phyloP scores from a whole-genome alignment of 1,139 yeast species.

The Taphrina flavorubra region DNA sequence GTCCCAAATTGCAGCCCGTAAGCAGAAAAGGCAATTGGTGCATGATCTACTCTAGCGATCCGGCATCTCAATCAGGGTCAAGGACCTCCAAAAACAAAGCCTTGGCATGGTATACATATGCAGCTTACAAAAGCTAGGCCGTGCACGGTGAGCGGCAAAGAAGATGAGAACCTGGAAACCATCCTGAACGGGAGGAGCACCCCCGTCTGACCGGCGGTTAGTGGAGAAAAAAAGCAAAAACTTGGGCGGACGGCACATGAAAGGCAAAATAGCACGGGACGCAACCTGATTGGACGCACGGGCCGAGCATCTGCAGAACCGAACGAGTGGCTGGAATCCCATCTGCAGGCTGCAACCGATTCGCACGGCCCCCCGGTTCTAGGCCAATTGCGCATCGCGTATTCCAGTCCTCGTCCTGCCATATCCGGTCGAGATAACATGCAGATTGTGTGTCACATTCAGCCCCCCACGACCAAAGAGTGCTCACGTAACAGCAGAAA shows the following conservation, averaged over 20 bases:
- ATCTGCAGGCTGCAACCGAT: not conserved
- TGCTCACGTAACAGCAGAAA: conserved; percentile 16
- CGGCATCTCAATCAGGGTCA: no score
- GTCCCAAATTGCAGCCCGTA: no score
- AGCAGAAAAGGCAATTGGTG: no score
- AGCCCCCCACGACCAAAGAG: not conserved
- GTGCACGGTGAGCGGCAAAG: no score
- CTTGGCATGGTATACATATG: no score
- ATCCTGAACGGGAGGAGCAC: no score
- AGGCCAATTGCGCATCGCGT: conserved; percentile 11
- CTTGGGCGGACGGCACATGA: not conserved
- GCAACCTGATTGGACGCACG: conserved; percentile 2
- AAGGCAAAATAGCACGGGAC: not conserved
- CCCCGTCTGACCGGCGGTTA: no score
- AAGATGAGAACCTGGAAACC: no score
- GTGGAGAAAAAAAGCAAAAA: no score
- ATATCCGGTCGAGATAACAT: conserved; percentile 14
- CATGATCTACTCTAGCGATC: no score
- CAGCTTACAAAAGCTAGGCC: no score
- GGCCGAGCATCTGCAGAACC: not conserved
- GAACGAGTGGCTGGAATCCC: conserved; percentile 9
- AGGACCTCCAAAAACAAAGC: no score
- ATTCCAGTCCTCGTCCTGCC: conserved; percentile 10
- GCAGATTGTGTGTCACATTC: conserved; percentile 15
- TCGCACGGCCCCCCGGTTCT: not conserved